Base-by-base conservation (phyloP, 129 eudicot genomes). In the Flaveria sonorensis region DNA sequence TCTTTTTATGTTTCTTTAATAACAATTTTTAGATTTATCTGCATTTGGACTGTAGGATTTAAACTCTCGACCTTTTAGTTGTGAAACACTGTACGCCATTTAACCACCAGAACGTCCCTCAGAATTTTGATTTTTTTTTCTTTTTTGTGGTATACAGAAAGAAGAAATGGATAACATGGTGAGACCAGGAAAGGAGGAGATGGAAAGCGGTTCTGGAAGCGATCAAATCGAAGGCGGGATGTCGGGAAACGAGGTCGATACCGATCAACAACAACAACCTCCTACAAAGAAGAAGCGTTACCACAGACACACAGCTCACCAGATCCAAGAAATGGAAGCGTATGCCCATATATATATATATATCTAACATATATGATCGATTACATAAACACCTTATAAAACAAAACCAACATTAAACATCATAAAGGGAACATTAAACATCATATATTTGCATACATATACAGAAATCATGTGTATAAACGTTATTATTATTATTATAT, bases 271-370 rank as follows among this genome's bases (percentile, higher is more conserved):
- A 47, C 88, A 81, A 12, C 91, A 79, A 9, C 91, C 86, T 0
- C 86, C 84, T 0, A 16, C 50, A 2, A 87, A 87, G 79, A 87
- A 87, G 78, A 87, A 87, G 63, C 88, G 88, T 52, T 87, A 78
- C 77, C 91, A 87, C 40, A 79, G 91, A 67, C 91, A 87, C 85
- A 87, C 91, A 10, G 88, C 91, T 69, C 88, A 81, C 23, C 91
- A 87, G 88, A 87, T 87, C 79, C 91, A 87, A 82, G 91, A 87
- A 82, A 87, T 87, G 91, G 91, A 87, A 87, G 61, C 89, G 94
- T 89, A 84, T 42, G 79, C 13, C 0, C 7, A 11, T 11, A 20
- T 79, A 4, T 2, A 6, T n/a, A 57, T 75, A 20, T 15, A 32
- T 71, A 48, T 13, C 4, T 48, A 36, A 36, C 40, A 36, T 5